Percentiles rank a stretch among this genome's conserved stretches.
phyloP scores from a whole-genome alignment of 306 rosid species.

The Coriaria nepalensis region DNA sequence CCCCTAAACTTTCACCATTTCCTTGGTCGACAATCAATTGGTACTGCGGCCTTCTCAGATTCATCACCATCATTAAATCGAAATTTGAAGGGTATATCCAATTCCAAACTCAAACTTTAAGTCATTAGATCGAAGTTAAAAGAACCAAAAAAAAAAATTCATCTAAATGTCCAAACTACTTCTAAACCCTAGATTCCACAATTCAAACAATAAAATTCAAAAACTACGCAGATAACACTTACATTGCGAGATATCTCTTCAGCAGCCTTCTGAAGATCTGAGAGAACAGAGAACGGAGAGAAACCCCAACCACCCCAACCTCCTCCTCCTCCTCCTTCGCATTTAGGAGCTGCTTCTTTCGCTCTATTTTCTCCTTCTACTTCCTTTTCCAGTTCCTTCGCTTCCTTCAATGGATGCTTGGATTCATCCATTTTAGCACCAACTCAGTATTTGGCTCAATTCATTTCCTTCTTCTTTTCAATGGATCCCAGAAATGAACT shows the following conservation, averaged over 20 bases:
- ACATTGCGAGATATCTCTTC: constrained; percentile 96
- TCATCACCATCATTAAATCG: background rate
- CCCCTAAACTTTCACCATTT: constrained; percentile 2
- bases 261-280: constrained; percentile 86
- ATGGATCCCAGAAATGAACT: background rate
- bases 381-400: constrained; percentile 16
- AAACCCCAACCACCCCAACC: constrained; percentile 87
- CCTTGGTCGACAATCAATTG: background rate
- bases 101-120: background rate
- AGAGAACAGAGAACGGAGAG: constrained; percentile 51
- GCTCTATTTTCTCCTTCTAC: constrained; percentile 11
- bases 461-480: background rate
- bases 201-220: constrained; percentile 1
- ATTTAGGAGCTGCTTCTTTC: constrained; percentile 10
- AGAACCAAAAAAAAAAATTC: background rate
- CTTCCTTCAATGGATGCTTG: constrained; percentile 35
- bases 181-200: background rate
- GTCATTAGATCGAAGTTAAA: background rate
- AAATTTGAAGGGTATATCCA: background rate
- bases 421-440: constrained; percentile 44
- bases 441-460: background rate
- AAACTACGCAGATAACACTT: constrained; percentile 10
- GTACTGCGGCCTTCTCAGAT: background rate
- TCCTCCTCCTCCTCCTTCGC: constrained; percentile 30
- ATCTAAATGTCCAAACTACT: background rate